Conservation (phyloP, 345 rosid species). For the Sonneratia alba region DNA sequence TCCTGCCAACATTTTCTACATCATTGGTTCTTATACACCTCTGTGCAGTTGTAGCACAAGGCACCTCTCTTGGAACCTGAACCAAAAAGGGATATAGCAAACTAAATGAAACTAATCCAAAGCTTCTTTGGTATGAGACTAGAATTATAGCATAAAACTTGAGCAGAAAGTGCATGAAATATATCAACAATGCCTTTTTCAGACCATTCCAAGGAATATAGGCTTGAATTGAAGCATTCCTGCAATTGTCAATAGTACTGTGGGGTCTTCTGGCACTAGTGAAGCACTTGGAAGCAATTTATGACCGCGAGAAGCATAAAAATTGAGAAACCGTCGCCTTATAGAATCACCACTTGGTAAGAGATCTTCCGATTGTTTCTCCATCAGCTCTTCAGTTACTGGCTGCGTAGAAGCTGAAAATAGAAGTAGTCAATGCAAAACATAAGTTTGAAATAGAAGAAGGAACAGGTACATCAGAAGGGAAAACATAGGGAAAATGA, state of each 20-base stretch:
- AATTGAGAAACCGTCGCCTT: constrained; percentile 67
- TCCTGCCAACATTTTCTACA: constrained; percentile 86
- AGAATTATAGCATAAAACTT: background rate
- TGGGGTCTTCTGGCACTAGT: constrained; percentile 93
- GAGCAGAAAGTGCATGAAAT: background rate
- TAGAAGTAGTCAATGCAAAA: constrained; percentile 10
- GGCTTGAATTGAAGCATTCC: constrained; percentile 99
- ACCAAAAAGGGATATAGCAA: constrained; percentile 6
- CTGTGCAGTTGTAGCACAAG: constrained; percentile 80
- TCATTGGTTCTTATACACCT: constrained; percentile 92
- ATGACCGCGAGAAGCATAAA: constrained; percentile 85
- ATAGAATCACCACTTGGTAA: constrained; percentile 68
- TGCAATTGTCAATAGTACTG: constrained; percentile 87
- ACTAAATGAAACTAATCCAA: background rate
- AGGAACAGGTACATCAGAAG: constrained; percentile 1
- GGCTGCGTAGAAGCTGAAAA: constrained; percentile 65
- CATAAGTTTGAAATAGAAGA: constrained; percentile 11
- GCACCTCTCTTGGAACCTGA: constrained; percentile 75
- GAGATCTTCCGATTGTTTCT: constrained; percentile 30
- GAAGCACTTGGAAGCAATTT: constrained; percentile 83
- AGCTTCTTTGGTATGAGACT: background rate
- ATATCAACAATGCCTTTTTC: background rate
- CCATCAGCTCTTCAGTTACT: constrained; percentile 40
- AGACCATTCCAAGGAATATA: constrained; percentile 87
- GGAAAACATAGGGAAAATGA: constrained; percentile 15